Evolutionary conservation across 2,329 filamentous ascomycete species (phyloP).

Genomic region (Fonsecaea pugnacius): DNA sequence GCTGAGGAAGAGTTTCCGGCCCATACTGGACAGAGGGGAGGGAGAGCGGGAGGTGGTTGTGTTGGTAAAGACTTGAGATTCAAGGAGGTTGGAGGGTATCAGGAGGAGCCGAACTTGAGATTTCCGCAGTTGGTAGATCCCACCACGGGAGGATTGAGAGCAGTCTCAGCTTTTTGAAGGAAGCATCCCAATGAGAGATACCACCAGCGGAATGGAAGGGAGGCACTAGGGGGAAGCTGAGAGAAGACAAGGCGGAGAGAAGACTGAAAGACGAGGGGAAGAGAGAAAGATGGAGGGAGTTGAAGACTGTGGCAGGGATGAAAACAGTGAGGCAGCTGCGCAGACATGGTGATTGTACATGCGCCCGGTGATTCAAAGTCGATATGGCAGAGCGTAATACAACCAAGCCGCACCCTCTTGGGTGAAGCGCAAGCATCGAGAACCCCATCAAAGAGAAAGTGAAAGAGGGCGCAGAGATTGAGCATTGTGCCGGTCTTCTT

Average conservation of each 20-base stretch:
- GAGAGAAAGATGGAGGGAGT: background rate
- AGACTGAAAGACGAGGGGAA: background rate
- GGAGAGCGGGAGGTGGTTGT: background rate
- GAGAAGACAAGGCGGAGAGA: background rate
- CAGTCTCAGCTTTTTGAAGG: background rate
- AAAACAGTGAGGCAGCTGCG: background rate
- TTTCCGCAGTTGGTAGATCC: background rate
- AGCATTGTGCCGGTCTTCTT: background rate
- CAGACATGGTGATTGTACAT: background rate
- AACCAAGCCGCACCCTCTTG: background rate
- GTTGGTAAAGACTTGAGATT: background rate
- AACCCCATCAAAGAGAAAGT: background rate
- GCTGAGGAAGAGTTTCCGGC: slow-evolving; percentile 66
- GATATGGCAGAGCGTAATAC: background rate
- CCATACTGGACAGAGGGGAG: slow-evolving; percentile 57
- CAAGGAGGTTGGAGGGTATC: background rate
- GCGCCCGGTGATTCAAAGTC: background rate
- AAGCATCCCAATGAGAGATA: background rate
- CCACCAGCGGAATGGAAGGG: background rate
- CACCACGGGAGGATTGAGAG: background rate
- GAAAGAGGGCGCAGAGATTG: background rate
- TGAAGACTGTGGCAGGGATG: background rate
- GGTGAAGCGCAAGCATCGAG: background rate
- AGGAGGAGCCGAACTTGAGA: background rate
- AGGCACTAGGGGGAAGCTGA: background rate